Conservation (phyloP, 371 early-diverging fungal species). For the Umbelopsis sp. region DNA sequence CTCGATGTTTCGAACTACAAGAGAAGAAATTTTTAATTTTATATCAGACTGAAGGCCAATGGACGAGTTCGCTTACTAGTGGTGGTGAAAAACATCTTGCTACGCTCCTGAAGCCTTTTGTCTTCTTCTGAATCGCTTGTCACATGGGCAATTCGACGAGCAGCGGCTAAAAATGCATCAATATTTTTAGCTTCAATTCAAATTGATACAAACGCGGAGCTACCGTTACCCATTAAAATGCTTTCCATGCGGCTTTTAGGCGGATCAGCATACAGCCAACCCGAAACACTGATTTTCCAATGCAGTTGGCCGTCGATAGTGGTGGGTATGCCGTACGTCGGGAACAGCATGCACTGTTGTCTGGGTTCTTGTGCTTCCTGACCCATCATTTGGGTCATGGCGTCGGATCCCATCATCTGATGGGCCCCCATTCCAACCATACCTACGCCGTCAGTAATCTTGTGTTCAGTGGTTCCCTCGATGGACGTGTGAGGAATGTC, state of each 20-base stretch:
- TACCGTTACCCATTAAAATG: neutral
- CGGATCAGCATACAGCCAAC: slow-evolving; percentile 9
- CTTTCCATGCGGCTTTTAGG: slow-evolving; percentile 3
- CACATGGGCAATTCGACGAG: slow-evolving; percentile 10
- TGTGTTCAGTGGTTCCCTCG: slow-evolving; percentile 1
- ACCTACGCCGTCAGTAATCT: neutral
- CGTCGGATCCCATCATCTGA: neutral
- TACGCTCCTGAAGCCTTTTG: slow-evolving; percentile 12
- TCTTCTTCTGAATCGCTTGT: slow-evolving; percentile 14
- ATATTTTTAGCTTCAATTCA: no score
- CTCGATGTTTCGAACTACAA: neutral
- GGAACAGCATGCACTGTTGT: slow-evolving; percentile 18
- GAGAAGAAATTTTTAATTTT: no score
- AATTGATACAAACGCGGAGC: no score
- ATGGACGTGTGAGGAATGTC: neutral
- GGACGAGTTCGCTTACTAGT: neutral
- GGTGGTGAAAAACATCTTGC: slow-evolving; percentile 14
- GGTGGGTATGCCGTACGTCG: slow-evolving; percentile 6
- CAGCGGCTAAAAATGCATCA: neutral
- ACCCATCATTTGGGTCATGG: slow-evolving; percentile 1
- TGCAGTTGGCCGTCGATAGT: neutral
- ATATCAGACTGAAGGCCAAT: neutral
- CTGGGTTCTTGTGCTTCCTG: neutral
- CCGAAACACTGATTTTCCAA: slow-evolving; percentile 5
- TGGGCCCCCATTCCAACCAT: slow-evolving; percentile 11